These are phyloP conservation scores for Inga laurina DNA, from an alignment of 306 rosid species.

Conservation along the genomic window DNA sequence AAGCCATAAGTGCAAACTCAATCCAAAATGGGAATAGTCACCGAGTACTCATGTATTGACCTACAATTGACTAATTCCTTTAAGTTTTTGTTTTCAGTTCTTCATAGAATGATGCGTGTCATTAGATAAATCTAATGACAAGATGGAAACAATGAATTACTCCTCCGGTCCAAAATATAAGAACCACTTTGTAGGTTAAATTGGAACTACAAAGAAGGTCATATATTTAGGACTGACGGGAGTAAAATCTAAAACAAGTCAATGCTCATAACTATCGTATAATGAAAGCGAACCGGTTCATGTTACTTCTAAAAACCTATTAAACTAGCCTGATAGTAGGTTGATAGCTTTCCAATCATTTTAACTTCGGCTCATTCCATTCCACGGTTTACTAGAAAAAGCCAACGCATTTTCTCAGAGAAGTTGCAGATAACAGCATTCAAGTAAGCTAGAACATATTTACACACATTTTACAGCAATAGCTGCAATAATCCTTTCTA, in stretches of 20 bases:
- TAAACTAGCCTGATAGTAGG: background rate
- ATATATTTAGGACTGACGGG: no score
- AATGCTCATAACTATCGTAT: background rate
- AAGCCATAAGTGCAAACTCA: background rate
- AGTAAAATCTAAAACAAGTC: background rate
- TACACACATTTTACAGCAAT: background rate
- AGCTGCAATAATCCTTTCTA: background rate
- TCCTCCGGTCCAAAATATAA: no score
- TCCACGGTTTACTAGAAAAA: background rate
- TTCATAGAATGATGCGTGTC: background rate
- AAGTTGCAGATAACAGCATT: background rate
- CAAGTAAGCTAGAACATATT: constrained; percentile 7
- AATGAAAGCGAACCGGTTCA: background rate
- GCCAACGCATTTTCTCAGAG: background rate
- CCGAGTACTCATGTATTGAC: background rate
- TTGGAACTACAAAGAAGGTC: no score
- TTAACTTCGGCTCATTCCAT: background rate
- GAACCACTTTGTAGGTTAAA: no score
- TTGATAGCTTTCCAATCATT: background rate
- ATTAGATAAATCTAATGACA: background rate
- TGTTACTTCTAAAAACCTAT: background rate
- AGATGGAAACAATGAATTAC: background rate
- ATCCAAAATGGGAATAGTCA: background rate
- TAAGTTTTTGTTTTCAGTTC: background rate
- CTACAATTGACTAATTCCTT: background rate